These are phyloP conservation scores for Basipetospora chlamydospora DNA, from an alignment of 2,329 filamentous ascomycete species.

Conservation along the genomic window DNA sequence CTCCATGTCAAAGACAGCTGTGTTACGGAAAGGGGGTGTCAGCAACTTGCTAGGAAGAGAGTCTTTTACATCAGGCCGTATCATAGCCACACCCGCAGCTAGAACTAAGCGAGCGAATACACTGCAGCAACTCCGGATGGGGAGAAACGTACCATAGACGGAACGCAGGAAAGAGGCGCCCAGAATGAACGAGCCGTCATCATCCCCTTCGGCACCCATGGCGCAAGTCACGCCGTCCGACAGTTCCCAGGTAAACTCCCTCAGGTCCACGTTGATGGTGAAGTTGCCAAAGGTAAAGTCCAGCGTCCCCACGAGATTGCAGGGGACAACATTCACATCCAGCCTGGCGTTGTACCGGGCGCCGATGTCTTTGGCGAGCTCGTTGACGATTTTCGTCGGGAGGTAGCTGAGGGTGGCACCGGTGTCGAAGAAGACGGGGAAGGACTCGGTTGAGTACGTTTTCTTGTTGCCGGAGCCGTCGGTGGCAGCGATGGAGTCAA, in stretches of 20 bases:
- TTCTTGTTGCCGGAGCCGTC: constrained; percentile 14
- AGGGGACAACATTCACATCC: constrained; percentile 34
- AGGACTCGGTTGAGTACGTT: constrained; percentile 16
- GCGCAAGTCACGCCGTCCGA: constrained; percentile 19
- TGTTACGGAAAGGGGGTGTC: too few relatives aligned
- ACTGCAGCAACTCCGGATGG: too few relatives aligned
- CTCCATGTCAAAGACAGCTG: constrained; percentile 12
- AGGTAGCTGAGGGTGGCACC: constrained; percentile 55
- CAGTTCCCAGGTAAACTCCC: constrained; percentile 30
- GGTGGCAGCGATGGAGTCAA: constrained; percentile 21
- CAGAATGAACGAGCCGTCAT: constrained; percentile 18
- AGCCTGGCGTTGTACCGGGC: constrained; percentile 25
- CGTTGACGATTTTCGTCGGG: constrained; percentile 37
- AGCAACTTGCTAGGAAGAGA: too few relatives aligned
- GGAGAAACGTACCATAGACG: constrained; percentile 18
- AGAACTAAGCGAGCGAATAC: constrained; percentile 3
- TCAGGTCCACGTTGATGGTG: constrained; percentile 27
- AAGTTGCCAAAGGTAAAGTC: constrained; percentile 33
- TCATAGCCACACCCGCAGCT: too few relatives aligned
- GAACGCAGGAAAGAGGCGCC: constrained; percentile 30
- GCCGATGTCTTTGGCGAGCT: constrained; percentile 28
- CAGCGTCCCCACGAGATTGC: constrained; percentile 23
- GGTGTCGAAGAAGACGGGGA: constrained; percentile 44
- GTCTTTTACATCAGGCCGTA: too few relatives aligned
- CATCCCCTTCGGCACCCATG: constrained; percentile 30